Evolutionary conservation across 352 stramenopile genomes (phyloP).

Genomic region (Phytophthora sansomeana): DNA sequence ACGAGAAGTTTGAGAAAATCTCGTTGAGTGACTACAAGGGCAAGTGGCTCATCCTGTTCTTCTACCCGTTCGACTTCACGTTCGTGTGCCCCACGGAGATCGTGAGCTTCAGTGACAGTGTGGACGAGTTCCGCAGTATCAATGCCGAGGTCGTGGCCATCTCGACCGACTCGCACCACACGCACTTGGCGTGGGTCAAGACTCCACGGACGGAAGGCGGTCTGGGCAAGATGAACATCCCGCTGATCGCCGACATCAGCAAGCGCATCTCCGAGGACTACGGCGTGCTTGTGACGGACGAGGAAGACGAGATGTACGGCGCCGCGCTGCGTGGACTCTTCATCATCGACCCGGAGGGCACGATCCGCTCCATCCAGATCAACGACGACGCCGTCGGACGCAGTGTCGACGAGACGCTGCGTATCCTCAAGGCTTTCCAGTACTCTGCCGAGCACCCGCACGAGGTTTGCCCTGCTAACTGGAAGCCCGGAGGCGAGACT

Average conservation of each 20-base stretch:
- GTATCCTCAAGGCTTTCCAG: constrained; percentile 89
- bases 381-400: constrained; percentile 86
- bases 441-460: constrained; percentile 75
- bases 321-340: constrained; percentile 81
- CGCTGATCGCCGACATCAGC: constrained; percentile 81
- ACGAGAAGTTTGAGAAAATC: constrained; percentile 85
- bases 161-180: constrained; percentile 88
- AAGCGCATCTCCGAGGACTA: constrained; percentile 90
- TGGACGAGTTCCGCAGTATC: constrained; percentile 76
- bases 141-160: constrained; percentile 83
- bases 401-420: constrained; percentile 85
- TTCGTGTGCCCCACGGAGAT: constrained; percentile 91
- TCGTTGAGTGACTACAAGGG: constrained; percentile 78
- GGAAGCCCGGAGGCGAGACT: constrained; percentile 82
- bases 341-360: constrained; percentile 87
- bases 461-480: constrained; percentile 90
- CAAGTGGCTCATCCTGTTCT: constrained; percentile 90
- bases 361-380: constrained; percentile 87
- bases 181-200: constrained; percentile 85
- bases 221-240: constrained; percentile 87
- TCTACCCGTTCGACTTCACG: constrained; percentile 91
- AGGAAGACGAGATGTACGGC: constrained; percentile 83
- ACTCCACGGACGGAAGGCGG: constrained; percentile 81
- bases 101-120: constrained; percentile 80
- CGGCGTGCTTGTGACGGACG: constrained; percentile 84